Base-by-base conservation (phyloP, 169 alveolate species). In the Plasmodium berghei region DNA sequence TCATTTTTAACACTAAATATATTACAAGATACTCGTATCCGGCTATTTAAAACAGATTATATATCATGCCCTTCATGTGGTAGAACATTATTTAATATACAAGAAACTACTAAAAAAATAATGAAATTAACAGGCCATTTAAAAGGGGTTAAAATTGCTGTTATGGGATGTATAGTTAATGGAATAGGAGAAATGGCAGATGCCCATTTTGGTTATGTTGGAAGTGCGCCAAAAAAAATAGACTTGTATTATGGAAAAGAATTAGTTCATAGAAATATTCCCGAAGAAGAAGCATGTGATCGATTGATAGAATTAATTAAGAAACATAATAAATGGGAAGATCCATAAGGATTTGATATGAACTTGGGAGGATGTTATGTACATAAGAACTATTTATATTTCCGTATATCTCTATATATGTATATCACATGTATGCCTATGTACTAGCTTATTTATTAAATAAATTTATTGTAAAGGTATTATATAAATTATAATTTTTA, bases 181-280 rank as follows among this genome's bases (percentile, higher is more conserved):
- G 98, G 98, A n/a, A 95, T 95, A 16, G 98, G 98, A 0, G 98
- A 96, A 73, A 96, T 96, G 98, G 98, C 97, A 0, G 98, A 96
- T 72, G 98, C 98, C n/a, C 97, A 96, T 87, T 96, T 96, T 71
- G 98, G 98, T 59, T 96, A 96, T 56, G 98, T 94, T 4, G 97
- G 97, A 14, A 93, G 96, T 14, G 92, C 95, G 28, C 96, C 96
- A 1, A 94, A 94, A 34, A 93, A 94, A 94, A 95, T 95, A 49
- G 98, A 96, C 59, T 83, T 96, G 72, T 96, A 96, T 69, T 96
- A 94, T 62, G 94, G 93, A 66, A 94, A 96, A 77, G 87, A 94
- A 74, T 63, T 90, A 61, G 96, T 94, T 55, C 94, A 94, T 86
- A 59, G 97, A 62, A 94, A 92, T 73, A 89, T 96, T 26, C 96